Base-by-base conservation (phyloP, 106 monocot species). In the Dactylorhiza incarnata region DNA sequence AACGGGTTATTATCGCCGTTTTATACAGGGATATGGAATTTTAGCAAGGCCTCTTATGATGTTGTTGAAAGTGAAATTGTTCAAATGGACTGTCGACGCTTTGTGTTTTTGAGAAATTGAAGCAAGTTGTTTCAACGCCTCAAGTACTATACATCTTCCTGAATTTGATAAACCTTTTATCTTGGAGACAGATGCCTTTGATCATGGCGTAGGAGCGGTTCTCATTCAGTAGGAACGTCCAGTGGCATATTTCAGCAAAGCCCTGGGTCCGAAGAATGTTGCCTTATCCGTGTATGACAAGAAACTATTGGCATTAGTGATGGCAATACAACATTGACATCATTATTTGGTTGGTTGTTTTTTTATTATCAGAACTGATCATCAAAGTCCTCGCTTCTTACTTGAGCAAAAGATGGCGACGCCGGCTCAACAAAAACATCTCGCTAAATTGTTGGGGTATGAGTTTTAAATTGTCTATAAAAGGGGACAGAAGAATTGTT, bases 191-290 rank as follows among this genome's bases (percentile, higher is more conserved):
- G n/a, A n/a, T n/a, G n/a, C n/a, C n/a, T n/a, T n/a, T n/a, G n/a
- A 43, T 9, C 6, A 0, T 0, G 56, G 79, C 2, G 47, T 79
- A 15, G 72, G 59, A n/a, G 73, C 45, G 20, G 79, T 73, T 8
- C 48, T 73, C 0, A 61, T 73, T 17, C 73, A 79, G 46, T 7
- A 61, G 9, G 24, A 26, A 3, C 1, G 48, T 17, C 79, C 73
- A 9, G 19, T 79, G 14, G 79, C 73, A 0, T 79, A 37, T 13
- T 15, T 62, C 2, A 79, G 73, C n/a, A 58, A 73, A 49, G 73
- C 45, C 9, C 26, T 79, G 0, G 6, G 19, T 0, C 22, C 7
- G 1, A 79, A 62, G 17, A 44, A 79, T 48, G 2, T 23, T 5
- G 0, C 5, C 20, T 11, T 50, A 7, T 11, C 50, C 6, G 11